Conservation (phyloP, 2,329 filamentous ascomycete genomes). For the Ophiostoma montium region DNA sequence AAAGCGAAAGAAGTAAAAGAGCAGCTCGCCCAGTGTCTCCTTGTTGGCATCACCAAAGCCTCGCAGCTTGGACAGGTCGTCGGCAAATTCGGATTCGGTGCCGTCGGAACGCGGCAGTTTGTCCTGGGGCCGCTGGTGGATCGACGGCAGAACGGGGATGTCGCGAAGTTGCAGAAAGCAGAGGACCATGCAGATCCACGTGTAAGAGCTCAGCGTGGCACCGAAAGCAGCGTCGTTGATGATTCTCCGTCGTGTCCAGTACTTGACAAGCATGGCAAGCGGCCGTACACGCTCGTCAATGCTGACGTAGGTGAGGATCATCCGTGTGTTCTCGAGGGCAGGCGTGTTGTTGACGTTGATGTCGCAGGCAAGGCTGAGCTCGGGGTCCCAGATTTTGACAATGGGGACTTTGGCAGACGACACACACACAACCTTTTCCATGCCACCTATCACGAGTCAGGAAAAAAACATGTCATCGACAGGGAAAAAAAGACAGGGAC, state of each 20-base stretch:
- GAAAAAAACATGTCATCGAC: too few relatives aligned
- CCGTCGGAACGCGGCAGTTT: conserved; percentile 49
- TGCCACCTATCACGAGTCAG: conserved; percentile 49
- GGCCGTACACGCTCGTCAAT: conserved; percentile 82
- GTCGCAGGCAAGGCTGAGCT: conserved; percentile 77
- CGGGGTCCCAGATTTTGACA: conserved; percentile 97
- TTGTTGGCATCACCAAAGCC: conserved; percentile 69
- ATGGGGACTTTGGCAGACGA: conserved; percentile 94
- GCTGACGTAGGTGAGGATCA: conserved; percentile 95
- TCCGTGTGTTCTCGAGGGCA: conserved; percentile 88
- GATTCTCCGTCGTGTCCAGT: conserved; percentile 88
- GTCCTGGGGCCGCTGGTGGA: conserved; percentile 60
- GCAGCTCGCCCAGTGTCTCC: conserved; percentile 67
- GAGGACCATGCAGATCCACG: conserved; percentile 97
- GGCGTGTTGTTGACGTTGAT: conserved; percentile 98
- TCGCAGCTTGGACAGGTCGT: conserved; percentile 61
- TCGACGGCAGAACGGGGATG: conserved; percentile 68
- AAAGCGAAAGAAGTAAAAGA: conserved; percentile 91
- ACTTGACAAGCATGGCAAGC: conserved; percentile 90
- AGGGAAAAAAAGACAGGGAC: conserved; percentile 20
- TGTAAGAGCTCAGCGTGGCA: conserved; percentile 92
- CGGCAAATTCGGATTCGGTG: conserved; percentile 64
- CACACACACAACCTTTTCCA: conserved; percentile 93
- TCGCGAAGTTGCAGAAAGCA: conserved; percentile 84
- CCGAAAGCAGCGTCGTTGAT: conserved; percentile 96